A percentile compares a stretch with the other conserved stretches of the same genome.
These are phyloP conservation scores for Bisporella sp. DNA, from an alignment of 2,329 filamentous ascomycete genomes.

Conservation along the genomic window DNA sequence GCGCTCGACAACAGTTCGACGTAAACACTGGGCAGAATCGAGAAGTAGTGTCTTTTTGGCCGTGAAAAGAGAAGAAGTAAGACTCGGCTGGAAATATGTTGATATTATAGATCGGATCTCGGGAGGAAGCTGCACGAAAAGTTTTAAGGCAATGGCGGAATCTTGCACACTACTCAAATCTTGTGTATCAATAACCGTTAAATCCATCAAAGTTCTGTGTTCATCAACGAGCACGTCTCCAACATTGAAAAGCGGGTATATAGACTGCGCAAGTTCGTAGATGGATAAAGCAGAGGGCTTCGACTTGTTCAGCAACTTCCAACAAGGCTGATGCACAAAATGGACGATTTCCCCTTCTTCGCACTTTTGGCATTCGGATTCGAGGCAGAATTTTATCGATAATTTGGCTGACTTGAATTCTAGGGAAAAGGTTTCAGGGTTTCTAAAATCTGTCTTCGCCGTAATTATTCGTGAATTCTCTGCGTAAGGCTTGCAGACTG, in stretches of 20 bases:
- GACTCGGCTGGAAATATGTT: neutral
- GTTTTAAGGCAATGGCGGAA: neutral
- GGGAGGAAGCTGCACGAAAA: neutral
- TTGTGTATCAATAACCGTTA: neutral
- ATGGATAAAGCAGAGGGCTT: neutral
- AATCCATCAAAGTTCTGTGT: neutral
- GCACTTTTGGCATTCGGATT: neutral
- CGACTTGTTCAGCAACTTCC: neutral
- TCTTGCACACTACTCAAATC: too few relatives aligned
- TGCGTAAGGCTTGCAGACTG: neutral
- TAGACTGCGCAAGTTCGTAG: slow-evolving; percentile 1
- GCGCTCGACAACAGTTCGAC: neutral
- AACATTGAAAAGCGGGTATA: neutral
- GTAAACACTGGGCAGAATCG: neutral
- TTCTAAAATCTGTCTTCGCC: neutral
- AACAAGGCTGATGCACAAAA: slow-evolving; percentile 1
- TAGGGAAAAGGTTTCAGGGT: neutral
- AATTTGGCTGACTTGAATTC: neutral
- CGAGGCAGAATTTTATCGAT: neutral
- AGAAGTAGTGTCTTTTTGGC: neutral
- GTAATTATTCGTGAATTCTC: neutral
- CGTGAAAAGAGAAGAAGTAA: neutral
- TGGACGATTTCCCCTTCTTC: neutral
- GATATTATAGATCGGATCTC: neutral
- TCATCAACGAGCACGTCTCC: neutral